These are phyloP conservation scores for Botrytis sinoallii DNA, from an alignment of 2,329 filamentous ascomycete genomes.

Conservation along the genomic window DNA sequence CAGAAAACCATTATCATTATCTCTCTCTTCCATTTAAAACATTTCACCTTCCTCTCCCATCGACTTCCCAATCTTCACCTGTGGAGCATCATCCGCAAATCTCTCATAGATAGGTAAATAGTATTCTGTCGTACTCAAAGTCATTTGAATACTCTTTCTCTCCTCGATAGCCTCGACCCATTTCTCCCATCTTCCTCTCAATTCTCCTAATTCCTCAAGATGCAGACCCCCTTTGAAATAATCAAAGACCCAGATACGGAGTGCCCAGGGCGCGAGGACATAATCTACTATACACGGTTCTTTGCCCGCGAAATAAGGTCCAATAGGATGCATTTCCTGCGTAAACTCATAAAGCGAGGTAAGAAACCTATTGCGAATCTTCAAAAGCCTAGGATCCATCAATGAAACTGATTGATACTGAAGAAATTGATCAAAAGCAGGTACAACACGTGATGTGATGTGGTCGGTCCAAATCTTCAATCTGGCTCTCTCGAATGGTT, in stretches of 20 bases:
- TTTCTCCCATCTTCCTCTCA: slow-evolving; percentile 62
- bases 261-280: slow-evolving; percentile 69
- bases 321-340: slow-evolving; percentile 56
- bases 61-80: slow-evolving; percentile 59
- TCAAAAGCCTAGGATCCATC: slow-evolving; percentile 44
- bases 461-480: slow-evolving; percentile 72
- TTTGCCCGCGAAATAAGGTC: slow-evolving; percentile 67
- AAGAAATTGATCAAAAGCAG: slow-evolving; percentile 62
- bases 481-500: slow-evolving; percentile 62
- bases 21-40: slow-evolving; percentile 43
- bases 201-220: slow-evolving; percentile 45
- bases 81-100: slow-evolving; percentile 63
- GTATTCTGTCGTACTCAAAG: slow-evolving; percentile 63
- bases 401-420: slow-evolving; percentile 52
- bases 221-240: slow-evolving; percentile 64
- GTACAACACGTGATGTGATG: slow-evolving; percentile 63
- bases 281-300: slow-evolving; percentile 67
- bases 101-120: slow-evolving; percentile 67
- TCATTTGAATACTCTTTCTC: slow-evolving; percentile 63
- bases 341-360: slow-evolving; percentile 57
- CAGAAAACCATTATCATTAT: neutral
- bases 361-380: slow-evolving; percentile 57
- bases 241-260: slow-evolving; percentile 70
- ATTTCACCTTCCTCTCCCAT: slow-evolving; percentile 60
- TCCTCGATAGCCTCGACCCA: slow-evolving; percentile 60